Conservation (phyloP, 306 rosid species). For the Fagus sylvatica region DNA sequence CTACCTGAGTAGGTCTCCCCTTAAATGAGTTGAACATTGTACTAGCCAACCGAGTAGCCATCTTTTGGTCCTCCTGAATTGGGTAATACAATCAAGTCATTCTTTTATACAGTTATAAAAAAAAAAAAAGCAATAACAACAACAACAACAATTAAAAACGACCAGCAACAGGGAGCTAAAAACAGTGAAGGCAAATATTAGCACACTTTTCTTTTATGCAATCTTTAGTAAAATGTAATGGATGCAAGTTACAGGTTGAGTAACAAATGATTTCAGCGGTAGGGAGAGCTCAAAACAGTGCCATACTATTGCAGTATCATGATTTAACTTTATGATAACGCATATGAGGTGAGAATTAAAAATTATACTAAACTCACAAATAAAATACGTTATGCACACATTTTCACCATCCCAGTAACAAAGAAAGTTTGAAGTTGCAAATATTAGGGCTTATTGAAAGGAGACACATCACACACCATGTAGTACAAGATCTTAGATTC, state of each 20-base stretch:
- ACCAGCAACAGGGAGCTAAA: conserved; percentile 1
- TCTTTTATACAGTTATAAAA: too few relatives aligned
- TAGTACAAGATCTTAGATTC: background rate
- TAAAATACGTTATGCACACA: too few relatives aligned
- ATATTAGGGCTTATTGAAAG: background rate
- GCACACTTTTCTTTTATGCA: background rate
- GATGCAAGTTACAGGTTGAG: background rate
- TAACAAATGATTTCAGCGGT: background rate
- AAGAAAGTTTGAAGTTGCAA: too few relatives aligned
- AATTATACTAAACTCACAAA: too few relatives aligned
- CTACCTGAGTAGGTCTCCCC: conserved; percentile 99
- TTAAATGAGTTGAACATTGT: conserved; percentile 93
- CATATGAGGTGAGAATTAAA: too few relatives aligned
- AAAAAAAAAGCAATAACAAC: background rate
- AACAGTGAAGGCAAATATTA: conserved; percentile 2
- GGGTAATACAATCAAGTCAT: conserved; percentile 24
- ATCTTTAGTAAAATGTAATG: background rate
- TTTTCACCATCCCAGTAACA: too few relatives aligned
- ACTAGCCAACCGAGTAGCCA: conserved; percentile 78
- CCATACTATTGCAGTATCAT: background rate
- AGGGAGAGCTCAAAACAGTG: background rate
- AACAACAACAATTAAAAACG: background rate
- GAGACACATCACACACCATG: background rate
- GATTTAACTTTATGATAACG: background rate
- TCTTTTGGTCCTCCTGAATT: conserved; percentile 87